Evolutionary conservation across 2,329 filamentous ascomycete genomes (phyloP), one percentile per base, ranked within the genome.

Genomic region (Clarireedia paspali): DNA sequence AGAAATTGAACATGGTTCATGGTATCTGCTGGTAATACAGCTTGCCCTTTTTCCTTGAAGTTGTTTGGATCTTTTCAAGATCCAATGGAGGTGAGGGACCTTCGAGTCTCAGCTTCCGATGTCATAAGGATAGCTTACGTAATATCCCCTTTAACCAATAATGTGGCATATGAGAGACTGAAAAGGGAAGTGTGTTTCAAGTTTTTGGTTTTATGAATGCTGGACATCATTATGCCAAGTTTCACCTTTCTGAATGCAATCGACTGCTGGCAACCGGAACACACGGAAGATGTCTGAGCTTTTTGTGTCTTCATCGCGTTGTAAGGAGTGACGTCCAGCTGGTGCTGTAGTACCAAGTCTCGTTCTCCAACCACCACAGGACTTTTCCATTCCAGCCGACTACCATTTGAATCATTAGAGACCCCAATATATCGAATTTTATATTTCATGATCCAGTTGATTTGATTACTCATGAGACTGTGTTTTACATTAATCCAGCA

Each of bases 1-100:
- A 79, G 71, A 87, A 76, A 71, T 80, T 79, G 70, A 84, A 82
- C 81, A 83, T 84, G 64, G 68, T 62, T 68, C 67, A 69, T 68
- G 65, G 58, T 66, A 62, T 64, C 58, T 63, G 60, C 61, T 64
- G 55, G 53, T 46, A 26, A 56, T 45, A 52, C 53, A 56, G 53
- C 53, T 56, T 55, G 17, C 15, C 7, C n/a, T 20, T 24, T 45
- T 40, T 40, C 23, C 12, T 23, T 20, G 23, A n/a, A 42, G 52
- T 42, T 48, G 14, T 45, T n/a, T 45, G 20, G 42, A 42, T 49
- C 36, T 50, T 50, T 17, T 44, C 10, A 46, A 40, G 46, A 49
- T 30, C 48, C 20, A 40, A 39, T 50, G 10, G 38, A 55, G 52
- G 49, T 55, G 52, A 55, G 52, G 52, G 52, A 55, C 52, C 39